phyloP scores from a whole-genome alignment of 108 stramenopile genomes.

The Asterionellopsis glacialis region DNA sequence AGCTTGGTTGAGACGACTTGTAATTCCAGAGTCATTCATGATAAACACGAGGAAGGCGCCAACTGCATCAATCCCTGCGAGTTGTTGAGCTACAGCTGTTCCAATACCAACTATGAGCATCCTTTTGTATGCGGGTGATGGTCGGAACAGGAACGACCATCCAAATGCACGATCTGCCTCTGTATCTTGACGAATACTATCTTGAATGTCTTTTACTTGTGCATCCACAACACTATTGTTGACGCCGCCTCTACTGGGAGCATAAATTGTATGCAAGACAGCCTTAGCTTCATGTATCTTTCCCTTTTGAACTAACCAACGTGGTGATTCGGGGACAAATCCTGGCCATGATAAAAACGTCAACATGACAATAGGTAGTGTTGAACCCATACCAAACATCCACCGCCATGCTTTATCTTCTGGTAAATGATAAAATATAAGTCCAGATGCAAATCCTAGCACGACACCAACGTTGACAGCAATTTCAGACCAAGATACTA shows the following conservation, averaged over 20 bases:
- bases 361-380: conserved; percentile 67
- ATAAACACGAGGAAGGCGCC: conserved; percentile 47
- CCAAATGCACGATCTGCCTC: conserved; percentile 45
- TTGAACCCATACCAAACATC: conserved; percentile 62
- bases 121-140: conserved; percentile 45
- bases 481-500: conserved; percentile 84
- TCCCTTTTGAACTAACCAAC: conserved; percentile 79
- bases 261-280: conserved; percentile 15
- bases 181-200: conserved; percentile 33
- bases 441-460: conserved; percentile 65
- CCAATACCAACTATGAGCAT: conserved; percentile 67
- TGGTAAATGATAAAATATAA: conserved; percentile 38
- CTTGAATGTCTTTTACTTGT: conserved; percentile 39
- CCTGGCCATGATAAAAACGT: conserved; percentile 24
- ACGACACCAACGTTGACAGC: conserved; percentile 74
- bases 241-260: not conserved
- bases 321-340: conserved; percentile 90
- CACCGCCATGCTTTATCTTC: conserved; percentile 60
- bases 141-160: conserved; percentile 43
- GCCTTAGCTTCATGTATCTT: conserved; percentile 42
- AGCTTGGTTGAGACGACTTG: conserved; percentile 17
- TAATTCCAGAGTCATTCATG: conserved; percentile 39
- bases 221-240: conserved; percentile 6
- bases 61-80: conserved; percentile 57
- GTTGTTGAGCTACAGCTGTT: conserved; percentile 47